Conservation (phyloP, 2,329 filamentous ascomycete species). For the Colletotrichum zoysiae region DNA sequence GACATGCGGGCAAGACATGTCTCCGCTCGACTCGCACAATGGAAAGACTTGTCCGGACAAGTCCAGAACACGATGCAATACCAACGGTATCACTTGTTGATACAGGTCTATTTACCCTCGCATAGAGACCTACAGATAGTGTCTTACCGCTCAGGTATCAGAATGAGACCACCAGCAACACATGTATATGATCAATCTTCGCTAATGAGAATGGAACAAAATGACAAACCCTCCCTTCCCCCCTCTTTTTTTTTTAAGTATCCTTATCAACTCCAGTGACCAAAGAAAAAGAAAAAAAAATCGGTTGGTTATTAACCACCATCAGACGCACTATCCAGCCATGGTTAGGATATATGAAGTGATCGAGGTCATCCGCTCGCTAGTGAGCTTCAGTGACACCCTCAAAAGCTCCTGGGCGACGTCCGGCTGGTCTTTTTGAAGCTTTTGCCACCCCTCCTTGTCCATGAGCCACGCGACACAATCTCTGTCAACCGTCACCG, state of each 20-base stretch:
- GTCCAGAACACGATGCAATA: neutral
- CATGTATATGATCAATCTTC: neutral
- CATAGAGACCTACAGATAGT: neutral
- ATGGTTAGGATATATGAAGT: constrained; percentile 68
- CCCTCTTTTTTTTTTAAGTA: constrained; percentile 1
- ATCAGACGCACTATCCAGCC: constrained; percentile 55
- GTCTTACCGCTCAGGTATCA: neutral
- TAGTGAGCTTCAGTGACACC: constrained; percentile 92
- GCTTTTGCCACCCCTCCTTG: constrained; percentile 74
- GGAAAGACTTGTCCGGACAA: no score
- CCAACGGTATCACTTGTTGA: neutral
- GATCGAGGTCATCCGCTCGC: constrained; percentile 85
- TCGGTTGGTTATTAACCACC: neutral
- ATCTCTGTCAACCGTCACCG: constrained; percentile 84
- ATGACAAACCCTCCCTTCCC: neutral
- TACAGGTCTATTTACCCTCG: neutral
- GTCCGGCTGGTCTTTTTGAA: constrained; percentile 80
- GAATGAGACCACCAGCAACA: neutral
- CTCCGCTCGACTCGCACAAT: neutral
- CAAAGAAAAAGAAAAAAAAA: neutral
- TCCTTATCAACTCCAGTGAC: constrained; percentile 17
- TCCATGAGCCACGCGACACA: constrained; percentile 88
- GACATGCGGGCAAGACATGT: constrained; percentile 16
- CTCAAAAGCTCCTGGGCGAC: constrained; percentile 87
- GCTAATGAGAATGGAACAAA: neutral